Conservation (phyloP, 768 basidiomycete species). For the Mycena vitilis region DNA sequence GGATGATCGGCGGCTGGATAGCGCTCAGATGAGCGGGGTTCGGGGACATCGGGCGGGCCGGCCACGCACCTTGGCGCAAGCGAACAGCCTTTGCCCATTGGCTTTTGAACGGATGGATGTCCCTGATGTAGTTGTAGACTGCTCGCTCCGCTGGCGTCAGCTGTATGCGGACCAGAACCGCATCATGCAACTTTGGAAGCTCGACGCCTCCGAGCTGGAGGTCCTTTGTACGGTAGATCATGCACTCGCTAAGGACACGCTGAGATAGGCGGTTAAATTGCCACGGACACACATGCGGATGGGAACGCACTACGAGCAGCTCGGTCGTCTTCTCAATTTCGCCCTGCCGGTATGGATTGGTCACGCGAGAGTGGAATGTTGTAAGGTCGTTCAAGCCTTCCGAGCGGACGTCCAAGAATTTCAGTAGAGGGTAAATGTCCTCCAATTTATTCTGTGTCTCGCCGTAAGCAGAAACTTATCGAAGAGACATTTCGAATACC, state of each 20-base stretch:
- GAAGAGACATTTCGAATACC: neutral
- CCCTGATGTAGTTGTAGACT: constrained; percentile 14
- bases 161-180: neutral
- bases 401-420: constrained; percentile 9
- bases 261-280: neutral
- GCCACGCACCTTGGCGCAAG: constrained; percentile 18
- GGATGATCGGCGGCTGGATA: constrained; percentile 24
- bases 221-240: constrained; percentile 21
- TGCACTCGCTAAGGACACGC: constrained; percentile 14
- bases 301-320: constrained; percentile 13
- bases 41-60: neutral
- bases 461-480: too few species aligned
- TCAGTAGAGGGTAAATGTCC: constrained; percentile 10
- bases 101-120: constrained; percentile 14
- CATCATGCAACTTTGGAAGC: constrained; percentile 7
- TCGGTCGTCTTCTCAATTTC: constrained; percentile 8
- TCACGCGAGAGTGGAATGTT: constrained; percentile 9
- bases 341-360: constrained; percentile 7
- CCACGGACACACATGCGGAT: neutral
- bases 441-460: constrained; percentile 7
- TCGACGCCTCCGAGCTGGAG: neutral
- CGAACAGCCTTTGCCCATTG: constrained; percentile 24
- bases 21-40: neutral
- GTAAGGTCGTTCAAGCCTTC: constrained; percentile 14
- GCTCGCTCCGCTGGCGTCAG: constrained; percentile 20